Base-by-base conservation (phyloP, 2,329 filamentous ascomycete genomes). In the Botryotinia globosa region DNA sequence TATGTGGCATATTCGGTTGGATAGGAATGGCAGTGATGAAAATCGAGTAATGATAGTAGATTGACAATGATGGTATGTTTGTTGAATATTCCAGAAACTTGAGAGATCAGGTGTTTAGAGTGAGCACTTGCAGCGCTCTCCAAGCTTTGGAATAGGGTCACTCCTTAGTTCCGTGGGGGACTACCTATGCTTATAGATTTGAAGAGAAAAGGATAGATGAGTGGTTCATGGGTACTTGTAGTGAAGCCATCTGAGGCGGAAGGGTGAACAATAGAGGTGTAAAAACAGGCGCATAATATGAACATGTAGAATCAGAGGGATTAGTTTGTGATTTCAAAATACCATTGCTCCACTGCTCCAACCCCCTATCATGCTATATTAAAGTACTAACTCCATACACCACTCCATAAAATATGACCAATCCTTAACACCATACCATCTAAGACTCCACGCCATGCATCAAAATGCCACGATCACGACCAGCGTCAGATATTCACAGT, bases 121-220 rank as follows among this genome's bases (percentile, higher is more conserved):
- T 39, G 34, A 39, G 22, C 58, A 39, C 34, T 58, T 34, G 29
- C 3, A 34, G 58, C 10, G 6, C 22, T 39, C 18, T 25, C 32
- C 22, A 6, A 16, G 22, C 8, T 61, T 61, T 18, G 3, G 6
- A 37, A 14, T 18, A 16, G 6, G 14, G n/a, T 25, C 5, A 18
- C 34, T 16, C 22, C 32, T 22, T 3, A 0, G 4, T 16, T 4
- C 2, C 16, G 3, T 1, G 0, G 14, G 6, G 7, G 6, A 12
- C 14, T 37, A 39, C 37, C 37, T 39, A 12, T 62, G 7, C 7
- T 39, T n/a, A 9, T 14, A 9, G n/a, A 4, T 18, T 56, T 56
- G n/a, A 16, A 29, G n/a, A 29, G n/a, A 32, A 29, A 54, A 29
- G n/a, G n/a, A 18, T 29, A 7, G 51, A 56, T 56, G n/a, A 29